Percentiles rank a stretch among this genome's conserved stretches.
Evolutionary conservation across 169 alveolate species (phyloP).

Genomic region (Plasmodium malariae): DNA sequence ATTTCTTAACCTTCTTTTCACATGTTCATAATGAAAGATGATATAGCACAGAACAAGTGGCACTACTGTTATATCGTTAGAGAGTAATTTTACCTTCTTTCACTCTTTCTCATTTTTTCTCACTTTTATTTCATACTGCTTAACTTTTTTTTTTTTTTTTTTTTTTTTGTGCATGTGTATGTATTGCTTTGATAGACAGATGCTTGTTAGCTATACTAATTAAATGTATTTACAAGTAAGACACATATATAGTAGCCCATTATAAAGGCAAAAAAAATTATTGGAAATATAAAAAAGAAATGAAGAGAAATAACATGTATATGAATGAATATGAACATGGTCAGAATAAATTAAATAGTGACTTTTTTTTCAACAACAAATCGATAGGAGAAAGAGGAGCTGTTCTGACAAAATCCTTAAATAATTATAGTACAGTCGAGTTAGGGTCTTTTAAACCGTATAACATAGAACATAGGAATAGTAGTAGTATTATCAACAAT

Average conservation of each 20-base stretch:
- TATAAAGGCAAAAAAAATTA: neutral
- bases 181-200: no score
- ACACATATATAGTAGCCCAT: neutral
- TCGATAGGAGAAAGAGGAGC: neutral
- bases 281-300: neutral
- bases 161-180: no score
- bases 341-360: neutral
- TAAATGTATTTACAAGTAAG: no score
- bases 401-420: neutral
- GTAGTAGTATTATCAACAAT: neutral
- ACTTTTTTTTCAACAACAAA: neutral
- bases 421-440: conserved; percentile 1
- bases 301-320: neutral
- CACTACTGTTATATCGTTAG: no score
- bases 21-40: no score
- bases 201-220: no score
- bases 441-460: neutral
- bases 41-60: no score
- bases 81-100: no score
- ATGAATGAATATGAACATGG: neutral
- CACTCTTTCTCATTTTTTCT: no score
- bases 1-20: no score
- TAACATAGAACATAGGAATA: neutral
- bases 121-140: no score
- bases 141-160: no score